Evolutionary conservation across 2,329 filamentous ascomycete species (phyloP), one percentile per base, ranked within the genome.

Genomic region (Colletotrichum scovillei): DNA sequence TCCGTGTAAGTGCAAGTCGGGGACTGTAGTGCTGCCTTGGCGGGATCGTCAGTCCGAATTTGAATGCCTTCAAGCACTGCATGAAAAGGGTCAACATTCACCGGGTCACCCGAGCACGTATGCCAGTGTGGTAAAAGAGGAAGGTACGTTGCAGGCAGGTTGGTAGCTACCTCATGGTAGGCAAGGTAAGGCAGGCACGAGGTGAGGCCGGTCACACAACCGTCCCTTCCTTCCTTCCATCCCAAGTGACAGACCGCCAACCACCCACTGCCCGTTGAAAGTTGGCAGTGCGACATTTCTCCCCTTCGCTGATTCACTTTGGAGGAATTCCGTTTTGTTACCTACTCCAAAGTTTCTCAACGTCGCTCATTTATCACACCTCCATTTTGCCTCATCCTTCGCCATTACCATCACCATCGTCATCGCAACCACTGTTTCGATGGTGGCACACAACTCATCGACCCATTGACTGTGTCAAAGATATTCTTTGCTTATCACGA

Each of bases 141-240:
- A 49, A 32, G 38, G 38, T 59, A 24, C 22, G 35, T n/a, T 46
- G 24, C 22, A 64, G 42, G 32, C 4, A 35, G 32, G 32, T 35
- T 5, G 32, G 32, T 35, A 12, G 11, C 32, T 35, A 35, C 32
- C 32, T 35, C 11, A 35, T 35, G 11, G 32, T 35, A 35, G 32
- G 32, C 32, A 35, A 35, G 32, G 32, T 35, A 30, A 65, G 38
- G 60, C 14, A 60, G 67, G 46, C 30, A 35, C 65, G 26, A 38
- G 19, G 32, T 30, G 46, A 62, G 57, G 69, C 35, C 49, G 35
- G 64, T 68, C 24, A 52, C 49, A 62, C 57, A 22, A 30, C 30
- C 64, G 16, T 46, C 19, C 26, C 26, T 35, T n/a, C 69, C 64
- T 69, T 72, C 57, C 69, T 38, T 63, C 35, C 22, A 52, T 26